Evolutionary conservation across 768 basidiomycete genomes (phyloP).

Genomic region (Lepiota venenata): DNA sequence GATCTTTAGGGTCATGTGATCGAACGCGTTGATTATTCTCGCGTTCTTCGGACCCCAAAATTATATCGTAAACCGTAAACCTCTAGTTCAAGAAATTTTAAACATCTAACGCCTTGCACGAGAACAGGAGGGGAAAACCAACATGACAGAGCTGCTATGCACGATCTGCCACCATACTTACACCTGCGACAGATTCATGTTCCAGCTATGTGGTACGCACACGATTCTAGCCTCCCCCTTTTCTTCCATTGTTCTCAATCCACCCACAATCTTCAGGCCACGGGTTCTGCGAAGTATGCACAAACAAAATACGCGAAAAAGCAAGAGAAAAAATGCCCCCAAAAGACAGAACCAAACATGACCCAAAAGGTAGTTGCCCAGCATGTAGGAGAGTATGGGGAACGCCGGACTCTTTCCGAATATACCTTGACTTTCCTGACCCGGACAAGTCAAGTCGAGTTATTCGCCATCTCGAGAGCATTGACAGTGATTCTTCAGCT

Average conservation of each 20-base stretch:
- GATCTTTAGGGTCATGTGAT: too few species aligned
- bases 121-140: too few species aligned
- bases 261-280: background rate
- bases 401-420: background rate
- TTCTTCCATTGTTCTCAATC: background rate
- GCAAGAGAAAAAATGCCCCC: background rate
- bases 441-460: background rate
- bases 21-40: too few species aligned
- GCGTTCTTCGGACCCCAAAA: background rate
- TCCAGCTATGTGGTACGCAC: conserved; percentile 2
- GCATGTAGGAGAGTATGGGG: conserved; percentile 6
- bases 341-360: too few species aligned
- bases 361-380: background rate
- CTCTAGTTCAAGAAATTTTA: background rate
- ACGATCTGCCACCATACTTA: conserved; percentile 1
- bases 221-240: background rate
- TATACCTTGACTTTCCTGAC: conserved; percentile 5
- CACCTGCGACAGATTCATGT: background rate
- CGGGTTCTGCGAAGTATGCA: conserved; percentile 8
- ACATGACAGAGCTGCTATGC: conserved; percentile 7
- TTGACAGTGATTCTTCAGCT: background rate
- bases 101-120: background rate
- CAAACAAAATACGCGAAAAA: background rate
- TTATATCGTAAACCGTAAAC: background rate
- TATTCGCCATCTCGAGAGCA: conserved; percentile 2